Evolutionary conservation across 139 green algal genomes (phyloP).

Genomic region (Haematococcus lacustris): DNA sequence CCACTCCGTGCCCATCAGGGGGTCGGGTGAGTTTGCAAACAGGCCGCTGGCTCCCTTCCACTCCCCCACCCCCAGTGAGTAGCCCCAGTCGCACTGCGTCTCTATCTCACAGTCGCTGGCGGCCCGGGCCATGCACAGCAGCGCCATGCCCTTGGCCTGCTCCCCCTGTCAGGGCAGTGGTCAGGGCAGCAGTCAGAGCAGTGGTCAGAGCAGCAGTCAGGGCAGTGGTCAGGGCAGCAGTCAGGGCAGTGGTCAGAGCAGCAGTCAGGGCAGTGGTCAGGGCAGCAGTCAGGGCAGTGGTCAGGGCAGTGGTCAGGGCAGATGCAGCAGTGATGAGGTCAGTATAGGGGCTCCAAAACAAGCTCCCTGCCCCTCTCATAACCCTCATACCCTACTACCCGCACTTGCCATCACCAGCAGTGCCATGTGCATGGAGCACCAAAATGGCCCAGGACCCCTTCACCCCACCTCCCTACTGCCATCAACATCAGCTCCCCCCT

Average conservation of each 20-base stretch:
- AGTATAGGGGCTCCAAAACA: not conserved
- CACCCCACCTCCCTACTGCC: not conserved
- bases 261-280: not conserved
- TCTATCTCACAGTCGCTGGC: constrained; percentile 69
- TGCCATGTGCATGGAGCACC: too few relatives aligned
- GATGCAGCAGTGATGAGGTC: not conserved
- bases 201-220: not conserved
- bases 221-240: not conserved
- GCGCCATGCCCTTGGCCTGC: constrained; percentile 69
- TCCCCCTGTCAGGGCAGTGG: constrained; percentile 42
- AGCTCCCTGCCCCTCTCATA: not conserved
- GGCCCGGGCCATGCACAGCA: constrained; percentile 84
- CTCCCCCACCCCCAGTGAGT: constrained; percentile 68
- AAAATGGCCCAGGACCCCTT: too few relatives aligned
- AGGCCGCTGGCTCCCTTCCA: constrained; percentile 83
- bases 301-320: too few relatives aligned
- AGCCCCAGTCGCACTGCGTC: constrained; percentile 91
- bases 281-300: not conserved
- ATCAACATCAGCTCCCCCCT: not conserved
- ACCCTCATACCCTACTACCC: not conserved
- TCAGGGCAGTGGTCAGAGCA: not conserved
- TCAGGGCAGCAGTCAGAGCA: not conserved
- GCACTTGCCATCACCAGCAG: too few relatives aligned
- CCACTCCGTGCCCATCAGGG: constrained; percentile 52
- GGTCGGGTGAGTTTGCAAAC: constrained; percentile 40